Evolutionary conservation across 257 asterid species (phyloP), one percentile per base, ranked within the genome.

Genomic region (Penstemon newberryi): DNA sequence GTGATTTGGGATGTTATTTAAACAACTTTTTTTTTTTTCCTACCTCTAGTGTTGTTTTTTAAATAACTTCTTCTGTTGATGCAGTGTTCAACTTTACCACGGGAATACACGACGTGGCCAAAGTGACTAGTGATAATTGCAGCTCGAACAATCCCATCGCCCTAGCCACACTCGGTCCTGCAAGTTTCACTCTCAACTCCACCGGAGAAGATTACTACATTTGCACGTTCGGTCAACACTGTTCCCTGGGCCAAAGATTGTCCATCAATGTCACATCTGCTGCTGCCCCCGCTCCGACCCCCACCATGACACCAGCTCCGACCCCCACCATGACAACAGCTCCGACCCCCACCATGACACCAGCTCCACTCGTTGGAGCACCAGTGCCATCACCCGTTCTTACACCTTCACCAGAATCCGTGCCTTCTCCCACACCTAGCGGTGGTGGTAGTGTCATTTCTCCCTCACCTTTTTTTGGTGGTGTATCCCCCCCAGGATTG

Each of bases 81-180:
- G 77, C 82, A 87, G 96, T 80, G 73, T 90, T 90, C 86, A 90
- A 90, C 70, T 90, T 81, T 80, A 5, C 15, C 6, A 79, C 86
- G 0, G 91, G 89, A 50, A 0, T 3, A 4, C 93, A 90, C n/a
- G 74, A 81, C 51, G 91, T 78, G 7, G 93, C 91, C 9, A 71
- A 52, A 45, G 96, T 88, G 8, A 74, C 87, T 3, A 86, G 67
- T 69, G 94, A 76, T 11, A 54, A 62, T 0, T 90, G 97, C 74
- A 72, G 56, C 74, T 53, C 94, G 7, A 47, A 44, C 50, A 64
- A 8, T 2, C 86, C 94, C 7, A 50, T 83, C 1, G 45, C 63
- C 0, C 65, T 78, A 4, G 37, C 40, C 1, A 81, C 86, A 1
- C 65, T 46, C 4, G 89, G 90, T 37, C 97, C 96, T 0, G 78